Evolutionary conservation across 2,329 filamentous ascomycete species (phyloP).

Genomic region (Whalleya microplaca): DNA sequence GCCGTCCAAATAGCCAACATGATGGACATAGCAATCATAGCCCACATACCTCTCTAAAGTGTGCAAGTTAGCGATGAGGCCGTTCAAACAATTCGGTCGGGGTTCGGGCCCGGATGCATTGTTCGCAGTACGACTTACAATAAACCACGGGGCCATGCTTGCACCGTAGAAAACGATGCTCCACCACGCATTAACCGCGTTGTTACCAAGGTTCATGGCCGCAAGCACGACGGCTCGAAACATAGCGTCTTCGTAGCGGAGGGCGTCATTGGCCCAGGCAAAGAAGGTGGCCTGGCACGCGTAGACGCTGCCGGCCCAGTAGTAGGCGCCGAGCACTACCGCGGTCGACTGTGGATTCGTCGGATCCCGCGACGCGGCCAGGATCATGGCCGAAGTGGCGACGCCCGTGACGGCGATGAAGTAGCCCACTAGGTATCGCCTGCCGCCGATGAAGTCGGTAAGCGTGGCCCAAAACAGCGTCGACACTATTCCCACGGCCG

Average conservation of each 20-base stretch:
- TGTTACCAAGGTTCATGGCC: conserved; percentile 72
- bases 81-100: background rate
- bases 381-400: conserved; percentile 63
- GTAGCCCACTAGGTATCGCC: conserved; percentile 67
- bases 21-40: conserved; percentile 69
- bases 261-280: conserved; percentile 74
- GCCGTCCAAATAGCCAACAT: conserved; percentile 63
- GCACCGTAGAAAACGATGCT: conserved; percentile 72
- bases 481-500: conserved; percentile 59
- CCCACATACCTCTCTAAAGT: conserved; percentile 67
- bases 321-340: conserved; percentile 67
- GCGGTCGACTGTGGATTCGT: conserved; percentile 47
- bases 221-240: conserved; percentile 70
- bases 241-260: conserved; percentile 65
- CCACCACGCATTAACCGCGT: conserved; percentile 75
- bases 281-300: conserved; percentile 77
- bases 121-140: conserved; percentile 44
- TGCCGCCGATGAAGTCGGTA: conserved; percentile 66
- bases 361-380: conserved; percentile 52
- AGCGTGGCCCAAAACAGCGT: conserved; percentile 72
- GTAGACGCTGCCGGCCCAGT: conserved; percentile 71
- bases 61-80: background rate
- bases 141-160: conserved; percentile 68
- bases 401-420: conserved; percentile 70
- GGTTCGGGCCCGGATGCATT: background rate